Evolutionary conservation across 2,329 filamentous ascomycete species (phyloP).

Genomic region (Fusarium sp.): DNA sequence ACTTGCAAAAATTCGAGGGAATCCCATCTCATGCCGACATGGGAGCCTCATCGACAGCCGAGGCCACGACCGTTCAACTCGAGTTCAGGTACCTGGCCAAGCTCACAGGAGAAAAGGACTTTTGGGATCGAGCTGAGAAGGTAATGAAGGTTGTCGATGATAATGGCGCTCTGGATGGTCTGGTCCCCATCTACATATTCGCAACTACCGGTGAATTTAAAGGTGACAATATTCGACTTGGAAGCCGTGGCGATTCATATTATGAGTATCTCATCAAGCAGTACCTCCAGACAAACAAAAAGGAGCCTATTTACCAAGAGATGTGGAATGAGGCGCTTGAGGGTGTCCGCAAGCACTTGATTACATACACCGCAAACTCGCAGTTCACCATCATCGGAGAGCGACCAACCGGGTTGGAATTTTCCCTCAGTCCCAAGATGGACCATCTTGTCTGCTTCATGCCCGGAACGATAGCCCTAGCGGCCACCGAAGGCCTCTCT

Average conservation of each 20-base stretch:
- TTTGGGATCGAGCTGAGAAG: slow-evolving; percentile 91
- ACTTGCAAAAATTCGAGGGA: slow-evolving; percentile 79
- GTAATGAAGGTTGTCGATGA: slow-evolving; percentile 92
- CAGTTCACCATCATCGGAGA: slow-evolving; percentile 92
- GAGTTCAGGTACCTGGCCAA: slow-evolving; percentile 98
- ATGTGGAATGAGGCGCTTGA: slow-evolving; percentile 90
- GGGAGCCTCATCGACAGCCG: slow-evolving; percentile 92
- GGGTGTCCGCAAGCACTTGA: slow-evolving; percentile 89
- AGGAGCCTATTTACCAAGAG: slow-evolving; percentile 85
- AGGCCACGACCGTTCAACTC: slow-evolving; percentile 90
- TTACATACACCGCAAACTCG: slow-evolving; percentile 84
- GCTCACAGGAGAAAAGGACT: slow-evolving; percentile 88
- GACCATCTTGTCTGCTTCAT: slow-evolving; percentile 98
- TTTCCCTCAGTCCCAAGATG: slow-evolving; percentile 84
- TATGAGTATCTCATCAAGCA: slow-evolving; percentile 99
- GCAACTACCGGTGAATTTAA: slow-evolving; percentile 80
- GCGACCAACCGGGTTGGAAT: slow-evolving; percentile 75
- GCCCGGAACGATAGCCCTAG: slow-evolving; percentile 93
- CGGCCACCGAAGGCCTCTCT: slow-evolving; percentile 79
- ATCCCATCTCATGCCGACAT: slow-evolving; percentile 83
- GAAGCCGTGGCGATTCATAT: slow-evolving; percentile 95
- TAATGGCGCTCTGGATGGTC: slow-evolving; percentile 79
- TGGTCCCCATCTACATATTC: slow-evolving; percentile 92
- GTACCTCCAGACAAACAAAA: slow-evolving; percentile 89
- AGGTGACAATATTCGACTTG: slow-evolving; percentile 86